Evolutionary conservation across 331 rosid species (phyloP), one percentile per base, ranked within the genome.

Genomic region (Pyrus hybrid): DNA sequence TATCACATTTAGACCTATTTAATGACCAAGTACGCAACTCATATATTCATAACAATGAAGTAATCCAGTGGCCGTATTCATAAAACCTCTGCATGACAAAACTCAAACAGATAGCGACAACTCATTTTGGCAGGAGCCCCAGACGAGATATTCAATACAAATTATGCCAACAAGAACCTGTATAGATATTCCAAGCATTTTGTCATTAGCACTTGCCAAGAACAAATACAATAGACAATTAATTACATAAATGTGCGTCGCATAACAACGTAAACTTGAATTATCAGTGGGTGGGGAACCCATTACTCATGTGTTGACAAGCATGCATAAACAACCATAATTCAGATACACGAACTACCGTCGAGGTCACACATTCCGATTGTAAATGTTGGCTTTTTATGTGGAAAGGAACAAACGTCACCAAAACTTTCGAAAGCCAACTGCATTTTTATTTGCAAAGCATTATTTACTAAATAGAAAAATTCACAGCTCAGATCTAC

Each of bases 401-500:
- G 22, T n/a, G 45, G 43, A 32, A 33, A 33, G 9, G n/a, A 18
- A 18, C 26, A 30, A n/a, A 30, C 2, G 0, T 7, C 18, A 13
- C 35, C 23, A 16, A 58, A 72, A 33, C 64, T 53, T 22, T n/a
- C 14, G 47, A 20, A 64, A 63, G 45, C 67, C 37, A 63, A n/a
- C 17, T 2, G 10, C 35, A 6, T 14, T 63, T 64, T 64, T 16
- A 22, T 62, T 62, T 62, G 1, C 8, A n/a, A 21, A 68, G 57
- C 33, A 13, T 21, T 49, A 35, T 58, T 72, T 35, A 12, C 67
- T 5, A 58, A 57, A 58, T 35, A 28, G 3, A 29, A 57, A 58
- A 58, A 72, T 64, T 12, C 68, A 17, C 45, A 18, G 43, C 45
- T 70, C 80, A 83, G 87, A 83, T 83, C 87, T 76, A 63, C 61